Conservation (phyloP, 306 rosid species). For the Dalbergia cultrata region DNA sequence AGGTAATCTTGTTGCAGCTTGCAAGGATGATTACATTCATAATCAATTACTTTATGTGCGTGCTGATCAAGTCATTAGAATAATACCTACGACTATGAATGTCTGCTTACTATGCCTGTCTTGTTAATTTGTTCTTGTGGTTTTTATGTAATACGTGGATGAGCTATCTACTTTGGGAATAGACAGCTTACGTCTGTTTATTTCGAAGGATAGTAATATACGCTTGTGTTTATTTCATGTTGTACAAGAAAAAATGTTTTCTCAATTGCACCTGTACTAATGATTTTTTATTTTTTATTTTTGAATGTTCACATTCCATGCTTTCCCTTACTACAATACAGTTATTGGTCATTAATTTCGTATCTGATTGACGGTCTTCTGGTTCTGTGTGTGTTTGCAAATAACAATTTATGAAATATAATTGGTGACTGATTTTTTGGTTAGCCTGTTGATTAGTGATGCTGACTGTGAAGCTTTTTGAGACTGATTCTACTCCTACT, state of each 20-base stretch:
- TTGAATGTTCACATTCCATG: not conserved
- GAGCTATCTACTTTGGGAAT: slow-evolving; percentile 23
- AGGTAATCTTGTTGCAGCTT: slow-evolving; percentile 59
- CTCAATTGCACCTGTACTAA: not conserved
- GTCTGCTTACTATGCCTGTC: not conserved
- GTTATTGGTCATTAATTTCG: slow-evolving; percentile 12
- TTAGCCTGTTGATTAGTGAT: slow-evolving; percentile 21
- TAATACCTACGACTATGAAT: not conserved
- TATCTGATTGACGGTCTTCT: slow-evolving; percentile 21
- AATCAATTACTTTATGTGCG: not conserved
- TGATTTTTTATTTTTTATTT: not conserved
- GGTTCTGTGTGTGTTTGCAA: slow-evolving; percentile 35
- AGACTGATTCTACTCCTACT: slow-evolving; percentile 22
- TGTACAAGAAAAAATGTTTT: not conserved
- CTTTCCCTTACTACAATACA: slow-evolving; percentile 9
- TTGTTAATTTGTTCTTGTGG: slow-evolving; percentile 39
- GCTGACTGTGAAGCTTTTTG: slow-evolving; percentile 32
- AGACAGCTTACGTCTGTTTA: not conserved
- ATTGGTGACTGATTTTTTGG: not conserved
- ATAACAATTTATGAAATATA: slow-evolving; percentile 8
- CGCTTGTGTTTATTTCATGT: not conserved
- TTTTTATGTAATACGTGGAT: slow-evolving; percentile 20
- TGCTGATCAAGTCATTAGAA: not conserved
- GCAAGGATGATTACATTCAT: slow-evolving; percentile 17
- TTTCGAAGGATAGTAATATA: slow-evolving; percentile 16